These are phyloP conservation scores for Articulospora tetracladia DNA, from an alignment of 495 filamentous ascomycete genomes.

Conservation along the genomic window DNA sequence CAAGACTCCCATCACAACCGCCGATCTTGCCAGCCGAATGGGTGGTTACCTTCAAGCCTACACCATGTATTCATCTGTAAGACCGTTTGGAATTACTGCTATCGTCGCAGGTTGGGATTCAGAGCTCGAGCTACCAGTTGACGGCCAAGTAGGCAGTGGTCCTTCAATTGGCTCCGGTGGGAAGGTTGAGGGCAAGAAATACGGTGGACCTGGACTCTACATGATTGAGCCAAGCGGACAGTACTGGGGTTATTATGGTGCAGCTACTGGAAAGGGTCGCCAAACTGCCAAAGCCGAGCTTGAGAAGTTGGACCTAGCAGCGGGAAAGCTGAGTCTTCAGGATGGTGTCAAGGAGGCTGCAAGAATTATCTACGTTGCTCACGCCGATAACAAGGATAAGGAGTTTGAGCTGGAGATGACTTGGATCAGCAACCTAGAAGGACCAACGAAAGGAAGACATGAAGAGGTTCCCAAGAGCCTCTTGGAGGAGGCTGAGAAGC, in stretches of 20 bases:
- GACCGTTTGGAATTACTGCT: slow-evolving; percentile 92
- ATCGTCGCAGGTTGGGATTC: slow-evolving; percentile 94
- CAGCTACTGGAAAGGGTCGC: slow-evolving; percentile 91
- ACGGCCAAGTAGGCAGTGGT: slow-evolving; percentile 81
- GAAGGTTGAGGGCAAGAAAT: slow-evolving; percentile 66
- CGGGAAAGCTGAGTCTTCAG: slow-evolving; percentile 68
- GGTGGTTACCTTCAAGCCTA: slow-evolving; percentile 95
- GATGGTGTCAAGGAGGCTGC: slow-evolving; percentile 96
- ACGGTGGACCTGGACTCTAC: slow-evolving; percentile 88
- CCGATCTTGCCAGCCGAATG: slow-evolving; percentile 83
- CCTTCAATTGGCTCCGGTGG: slow-evolving; percentile 76
- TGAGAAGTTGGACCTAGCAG: slow-evolving; percentile 90
- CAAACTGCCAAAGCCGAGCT: slow-evolving; percentile 96
- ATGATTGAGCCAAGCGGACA: slow-evolving; percentile 98
- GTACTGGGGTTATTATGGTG: slow-evolving; percentile 98
- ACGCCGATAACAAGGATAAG: slow-evolving; percentile 96
- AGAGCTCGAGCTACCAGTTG: slow-evolving; percentile 71
- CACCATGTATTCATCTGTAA: slow-evolving; percentile 92
- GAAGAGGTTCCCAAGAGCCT: slow-evolving; percentile 87
- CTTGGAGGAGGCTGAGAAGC: slow-evolving; percentile 83
- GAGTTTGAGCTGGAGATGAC: slow-evolving; percentile 99
- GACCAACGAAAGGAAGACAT: slow-evolving; percentile 87
- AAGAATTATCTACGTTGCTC: slow-evolving; percentile 91
- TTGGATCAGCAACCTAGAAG: slow-evolving; percentile 80
- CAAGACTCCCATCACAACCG: slow-evolving; percentile 85